phyloP scores from a whole-genome alignment of 257 asterid genomes.

The Asclepias syriaca region DNA sequence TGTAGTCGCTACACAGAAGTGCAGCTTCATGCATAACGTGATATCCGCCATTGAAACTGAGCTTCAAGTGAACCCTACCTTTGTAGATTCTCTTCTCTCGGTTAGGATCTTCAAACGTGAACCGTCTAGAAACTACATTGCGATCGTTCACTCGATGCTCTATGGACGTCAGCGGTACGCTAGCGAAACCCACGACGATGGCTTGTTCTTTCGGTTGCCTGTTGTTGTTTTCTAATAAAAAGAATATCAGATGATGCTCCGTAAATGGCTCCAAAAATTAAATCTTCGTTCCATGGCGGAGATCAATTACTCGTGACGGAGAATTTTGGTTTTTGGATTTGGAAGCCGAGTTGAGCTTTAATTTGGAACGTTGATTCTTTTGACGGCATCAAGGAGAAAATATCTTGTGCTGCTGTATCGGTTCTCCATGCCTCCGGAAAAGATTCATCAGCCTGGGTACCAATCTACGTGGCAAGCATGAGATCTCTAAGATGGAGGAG shows the following conservation, averaged over 20 bases:
- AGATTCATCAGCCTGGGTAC: constrained; percentile 90
- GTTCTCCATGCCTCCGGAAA: constrained; percentile 88
- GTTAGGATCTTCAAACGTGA: no score
- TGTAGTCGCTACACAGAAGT: no score
- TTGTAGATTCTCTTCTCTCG: no score
- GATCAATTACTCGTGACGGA: constrained; percentile 39
- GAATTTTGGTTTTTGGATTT: constrained; percentile 56
- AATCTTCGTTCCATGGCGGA: constrained; percentile 77
- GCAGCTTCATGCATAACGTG: no score
- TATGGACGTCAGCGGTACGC: no score
- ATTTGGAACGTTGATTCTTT: constrained; percentile 46
- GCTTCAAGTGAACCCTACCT: no score
- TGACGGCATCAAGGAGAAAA: constrained; percentile 30
- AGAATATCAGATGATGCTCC: no score
- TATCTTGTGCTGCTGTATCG: constrained; percentile 72
- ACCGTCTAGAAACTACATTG: no score
- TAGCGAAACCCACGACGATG: constrained; percentile 39
- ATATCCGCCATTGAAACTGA: no score
- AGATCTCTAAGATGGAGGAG: constrained; percentile 69
- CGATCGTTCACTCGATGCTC: no score
- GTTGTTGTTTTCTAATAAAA: constrained; percentile 37
- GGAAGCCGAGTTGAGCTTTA: constrained; percentile 69
- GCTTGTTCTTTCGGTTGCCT: constrained; percentile 44
- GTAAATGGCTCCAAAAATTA: constrained; percentile 77
- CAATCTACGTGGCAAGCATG: constrained; percentile 93